A percentile compares a stretch with the other conserved stretches of the same genome.
Conservation (phyloP, 352 stramenopile genomes). For the Albugo laibachii region DNA sequence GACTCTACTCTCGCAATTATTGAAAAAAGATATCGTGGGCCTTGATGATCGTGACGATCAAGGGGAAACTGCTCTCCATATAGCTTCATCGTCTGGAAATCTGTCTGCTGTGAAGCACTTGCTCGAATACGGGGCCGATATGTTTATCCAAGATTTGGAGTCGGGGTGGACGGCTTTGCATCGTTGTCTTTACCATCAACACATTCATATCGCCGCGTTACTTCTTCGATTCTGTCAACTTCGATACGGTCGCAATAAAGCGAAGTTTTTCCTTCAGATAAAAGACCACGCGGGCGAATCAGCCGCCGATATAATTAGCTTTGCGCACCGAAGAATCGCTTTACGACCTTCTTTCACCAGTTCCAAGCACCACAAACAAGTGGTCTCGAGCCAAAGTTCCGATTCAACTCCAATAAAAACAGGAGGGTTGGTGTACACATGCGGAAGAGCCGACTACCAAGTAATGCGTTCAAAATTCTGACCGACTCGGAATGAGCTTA, state of each 20-base stretch:
- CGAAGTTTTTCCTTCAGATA: constrained; percentile 15
- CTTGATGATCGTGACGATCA: constrained; percentile 41
- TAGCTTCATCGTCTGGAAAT: constrained; percentile 31
- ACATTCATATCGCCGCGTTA: constrained; percentile 26
- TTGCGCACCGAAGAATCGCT: constrained; percentile 37
- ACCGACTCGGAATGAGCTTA: neutral
- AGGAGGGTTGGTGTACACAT: constrained; percentile 49
- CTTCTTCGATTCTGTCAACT: neutral
- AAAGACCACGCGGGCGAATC: constrained; percentile 26
- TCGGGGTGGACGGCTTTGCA: constrained; percentile 68
- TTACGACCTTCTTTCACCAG: constrained; percentile 17
- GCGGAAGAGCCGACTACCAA: constrained; percentile 72
- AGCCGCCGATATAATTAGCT: constrained; percentile 20
- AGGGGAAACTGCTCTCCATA: constrained; percentile 53
- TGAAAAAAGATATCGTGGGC: no score
- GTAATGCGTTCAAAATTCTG: constrained; percentile 11
- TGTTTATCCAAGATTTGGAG: constrained; percentile 42
- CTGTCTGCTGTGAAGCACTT: constrained; percentile 33
- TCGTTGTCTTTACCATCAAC: constrained; percentile 42
- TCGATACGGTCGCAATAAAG: neutral
- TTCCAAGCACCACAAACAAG: constrained; percentile 4
- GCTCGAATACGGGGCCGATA: constrained; percentile 24
- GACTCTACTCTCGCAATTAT: no score
- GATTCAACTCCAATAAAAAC: neutral
- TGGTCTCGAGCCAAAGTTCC: neutral